Conservation (phyloP, 2,329 filamentous ascomycete genomes). For the Parastagonospora avenae region DNA sequence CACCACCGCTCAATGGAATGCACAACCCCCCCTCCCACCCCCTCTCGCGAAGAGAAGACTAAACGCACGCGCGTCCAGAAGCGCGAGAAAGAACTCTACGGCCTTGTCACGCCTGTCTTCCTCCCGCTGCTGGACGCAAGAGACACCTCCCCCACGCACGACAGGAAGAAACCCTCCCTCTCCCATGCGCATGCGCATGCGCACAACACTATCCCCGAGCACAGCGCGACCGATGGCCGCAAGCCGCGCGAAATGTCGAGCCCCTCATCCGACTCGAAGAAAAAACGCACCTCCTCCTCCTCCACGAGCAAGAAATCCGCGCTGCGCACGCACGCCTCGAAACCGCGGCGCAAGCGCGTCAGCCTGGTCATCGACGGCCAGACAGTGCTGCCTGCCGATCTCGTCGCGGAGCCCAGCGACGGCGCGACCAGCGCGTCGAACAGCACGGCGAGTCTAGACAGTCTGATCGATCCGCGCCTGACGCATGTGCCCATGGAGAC, state of each 20-base stretch:
- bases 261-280: conserved; percentile 19
- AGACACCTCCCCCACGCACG: conserved; percentile 29
- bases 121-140: conserved; percentile 44
- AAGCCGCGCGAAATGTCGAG: conserved; percentile 3
- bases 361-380: conserved; percentile 46
- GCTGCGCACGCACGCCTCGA: conserved; percentile 30
- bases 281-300: conserved; percentile 27
- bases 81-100: conserved; percentile 45
- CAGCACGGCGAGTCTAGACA: conserved; percentile 35
- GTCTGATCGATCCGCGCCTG: conserved; percentile 35
- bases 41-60: conserved; percentile 27
- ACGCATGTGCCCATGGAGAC: conserved; percentile 24
- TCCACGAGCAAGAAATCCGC: conserved; percentile 37
- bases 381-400: conserved; percentile 45
- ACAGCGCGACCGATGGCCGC: conserved; percentile 21
- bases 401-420: conserved; percentile 32
- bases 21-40: conserved; percentile 9
- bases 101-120: conserved; percentile 44
- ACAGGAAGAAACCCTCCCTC: conserved; percentile 19
- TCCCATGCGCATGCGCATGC: neutral
- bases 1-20: conserved; percentile 38
- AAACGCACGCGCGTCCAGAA: conserved; percentile 45
- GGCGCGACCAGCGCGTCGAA: conserved; percentile 37
- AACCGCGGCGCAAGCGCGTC: conserved; percentile 41
- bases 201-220: neutral